Base-by-base conservation (phyloP, 208 protist species). In the Leishmania major region DNA sequence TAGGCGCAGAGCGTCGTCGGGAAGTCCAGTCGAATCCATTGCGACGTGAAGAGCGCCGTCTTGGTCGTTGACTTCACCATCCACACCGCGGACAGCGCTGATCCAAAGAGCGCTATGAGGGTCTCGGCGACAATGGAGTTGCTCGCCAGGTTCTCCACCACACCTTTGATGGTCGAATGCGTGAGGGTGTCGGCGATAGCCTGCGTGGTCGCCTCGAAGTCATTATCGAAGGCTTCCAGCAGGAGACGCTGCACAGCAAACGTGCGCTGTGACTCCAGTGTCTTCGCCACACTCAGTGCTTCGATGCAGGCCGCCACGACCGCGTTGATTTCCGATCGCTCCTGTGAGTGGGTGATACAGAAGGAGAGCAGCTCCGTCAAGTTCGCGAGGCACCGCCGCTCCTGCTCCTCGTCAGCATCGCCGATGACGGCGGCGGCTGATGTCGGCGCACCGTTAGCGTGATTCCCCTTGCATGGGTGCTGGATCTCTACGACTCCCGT, bases 81-180 rank as follows among this genome's bases (percentile, higher is more conserved):
- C 43, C 77, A 75, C 47, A 81, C 76, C 0, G 85, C 84, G 5
- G 83, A 85, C 28, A 92, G 77, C 17, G 87, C 88, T 22, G 90
- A 91, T 69, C 89, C 92, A 75, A 96, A 93, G 35, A 96, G 76
- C 7, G 87, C 88, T 49, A 94, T 88, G 69, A 96, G 80, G n/a
- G 88, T 92, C 49, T 94, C 92, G 43, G 86, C 89, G 25, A 94
- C 76, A 60, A 90, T 84, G 73, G 87, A 88, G 81, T 84, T 91
- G 43, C 81, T 79, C 66, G 89, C 78, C 19, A 94, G 83, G 80
- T 88, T 90, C 31, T 84, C 47, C 51, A 96, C 84, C 15, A 93
- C 71, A 28, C 89, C 83, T 15, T 86, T 83, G 62, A 83, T 80
- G 66, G 45, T 67, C 45, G 76, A 67, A 6, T 77, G 79, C 2